Evolutionary conservation across 202 grass and related monocot genomes (phyloP), one percentile per base, ranked within the genome.

Genomic region (Dendrocalamus latiflorus): DNA sequence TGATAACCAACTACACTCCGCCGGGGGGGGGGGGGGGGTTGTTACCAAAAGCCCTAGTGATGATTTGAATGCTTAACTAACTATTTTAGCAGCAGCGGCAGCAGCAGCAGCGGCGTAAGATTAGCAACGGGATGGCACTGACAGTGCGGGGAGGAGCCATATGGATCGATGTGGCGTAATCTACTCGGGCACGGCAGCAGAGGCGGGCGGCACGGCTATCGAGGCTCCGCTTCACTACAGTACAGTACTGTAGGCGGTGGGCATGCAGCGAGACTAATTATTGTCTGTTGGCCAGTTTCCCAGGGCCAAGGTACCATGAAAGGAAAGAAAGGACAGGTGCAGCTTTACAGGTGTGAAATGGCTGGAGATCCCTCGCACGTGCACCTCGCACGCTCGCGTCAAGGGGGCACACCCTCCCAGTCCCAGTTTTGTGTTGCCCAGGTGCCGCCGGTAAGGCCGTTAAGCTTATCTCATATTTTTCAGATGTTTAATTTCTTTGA

Each of bases 181-280:
- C 8, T 37, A 70, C 30, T 38, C 56, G 56, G 53, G 66, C 65
- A 43, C 66, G 74, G 65, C 33, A 78, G 43, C 65, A 72, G 74
- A 85, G 37, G 60, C 50, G 60, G 41, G 8, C 0, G 69, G 84
- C 84, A 80, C 59, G 60, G 25, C 1, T 3, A 13, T 33, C 59
- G 49, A 74, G 26, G 76, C 6, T 37, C 26, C 6, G 11, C 55
- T 11, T 10, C 18, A 62, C n/a, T 44, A 48, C 6, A 16, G 43
- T 22, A 33, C 21, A 30, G 30, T 30, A 30, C 30, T 30, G 30
- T 30, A 30, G 30, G 54, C 36, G 38, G 55, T 17, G 74, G 39
- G 58, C 75, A 30, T 77, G 80, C 80, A 51, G 57, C 70, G 17
- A 13, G 8, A 38, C 66, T 67, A 64, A 78, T 78, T 78, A 78